Evolutionary conservation across 441 rosid species (phyloP), one percentile per base, ranked within the genome.

Genomic region (Euphorbia schlechtendalii): DNA sequence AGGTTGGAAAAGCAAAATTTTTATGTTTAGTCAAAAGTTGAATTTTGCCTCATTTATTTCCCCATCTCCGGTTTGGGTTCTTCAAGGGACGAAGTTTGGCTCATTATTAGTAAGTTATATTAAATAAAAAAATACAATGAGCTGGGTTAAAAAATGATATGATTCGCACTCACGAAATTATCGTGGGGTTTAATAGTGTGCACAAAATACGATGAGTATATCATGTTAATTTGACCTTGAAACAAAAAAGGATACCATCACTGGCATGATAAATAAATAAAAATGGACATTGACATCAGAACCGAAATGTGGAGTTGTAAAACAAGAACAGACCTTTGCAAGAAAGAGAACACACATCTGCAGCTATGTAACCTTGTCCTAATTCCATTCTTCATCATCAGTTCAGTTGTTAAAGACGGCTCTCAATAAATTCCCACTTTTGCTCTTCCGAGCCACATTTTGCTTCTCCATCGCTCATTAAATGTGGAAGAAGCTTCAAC

Each of bases 391-490:
- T 61, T 71, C 66, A 36, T 75, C 78, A 60, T 71, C 75, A 65
- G n/a, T n/a, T 71, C 80, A 49, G 27, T 20, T 72, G 72, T 53
- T 61, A 64, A 61, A 65, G 57, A 59, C 38, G 70, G 75, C 73
- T 70, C 73, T n/a, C 63, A 28, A 60, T 68, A 65, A 4, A 30
- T 65, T 61, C 46, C 34, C 57, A 67, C n/a, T 18, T 54, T 25
- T 18, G 56, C 72, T 59, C 70, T 48, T 58, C 73, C 71, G 64
- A 61, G 52, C 57, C 63, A 60, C n/a, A n/a, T 56, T 59, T 60
- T 72, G 78, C 84, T 73, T 76, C 83, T 69, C 66, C 77, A 18
- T 58, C 69, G 61, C 56, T 66, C 75, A 52, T 67, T 51, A 22
- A 49, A 62, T 24, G 57, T 3, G 30, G 43, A 71, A 63, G 81